Evolutionary conservation across 1,284 basidiomycete genomes (phyloP), one percentile per base, ranked within the genome.

Genomic region (Megacollybia platyphylla): DNA sequence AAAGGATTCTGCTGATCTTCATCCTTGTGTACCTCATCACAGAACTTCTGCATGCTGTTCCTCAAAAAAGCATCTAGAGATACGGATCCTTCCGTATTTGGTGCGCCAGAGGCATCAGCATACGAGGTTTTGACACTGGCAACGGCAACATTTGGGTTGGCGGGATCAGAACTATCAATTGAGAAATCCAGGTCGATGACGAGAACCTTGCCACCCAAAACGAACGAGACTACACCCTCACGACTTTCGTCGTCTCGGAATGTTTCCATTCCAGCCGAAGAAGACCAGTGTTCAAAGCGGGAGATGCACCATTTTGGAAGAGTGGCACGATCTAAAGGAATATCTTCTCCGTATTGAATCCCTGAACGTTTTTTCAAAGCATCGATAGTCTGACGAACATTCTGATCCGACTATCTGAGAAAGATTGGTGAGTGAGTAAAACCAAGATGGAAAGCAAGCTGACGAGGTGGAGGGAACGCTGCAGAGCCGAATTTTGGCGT

Each of bases 171-270:
- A 31, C 57, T 60, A 44, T 72, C 62, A 27, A 78, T 56, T 7
- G 61, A 51, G 48, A 87, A 70, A 48, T 81, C 77, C 45, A 87
- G 67, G 52, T 88, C 84, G 42, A 87, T 61, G 24, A 87, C 83
- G 9, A 87, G 64, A 7, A 87, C 74, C 55, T 85, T 82, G 1
- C 84, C 84, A 2, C 75, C 84, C 26, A 87, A 68, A 11, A 79
- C 68, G 31, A 83, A 61, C 0, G 70, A 75, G 31, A 70, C 62
- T n/a, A 58, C 62, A 15, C 67, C 71, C 34, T 70, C 69, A 24
- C 61, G 57, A 29, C 68, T 65, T 18, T 71, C 65, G 44, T 71
- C 67, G 44, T 83, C 82, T 47, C 70, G 73, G 62, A 81, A 87
- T 1, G 74, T 65, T 52, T 84, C 79, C 80, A 87, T 81, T 31